Evolutionary conservation across 2,329 filamentous ascomycete genomes (phyloP).

Genomic region (Orbilia blumenaviensis): DNA sequence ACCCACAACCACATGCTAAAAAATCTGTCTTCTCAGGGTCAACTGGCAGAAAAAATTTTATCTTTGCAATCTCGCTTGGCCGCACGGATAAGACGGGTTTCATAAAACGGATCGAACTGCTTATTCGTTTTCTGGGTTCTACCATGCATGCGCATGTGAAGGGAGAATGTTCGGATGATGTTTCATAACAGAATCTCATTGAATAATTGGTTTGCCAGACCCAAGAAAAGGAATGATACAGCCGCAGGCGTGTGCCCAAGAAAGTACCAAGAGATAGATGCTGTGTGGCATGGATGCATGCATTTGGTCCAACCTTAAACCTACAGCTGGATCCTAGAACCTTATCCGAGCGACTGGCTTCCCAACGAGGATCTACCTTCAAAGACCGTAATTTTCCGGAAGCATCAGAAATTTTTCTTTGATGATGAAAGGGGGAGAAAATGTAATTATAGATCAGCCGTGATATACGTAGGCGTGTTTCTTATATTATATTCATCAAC

Average conservation of each 20-base stretch:
- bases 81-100: conserved; percentile 22
- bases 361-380: background rate
- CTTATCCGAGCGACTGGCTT: conserved; percentile 28
- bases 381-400: conserved; percentile 35
- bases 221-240: conserved; percentile 13
- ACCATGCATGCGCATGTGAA: conserved; percentile 10
- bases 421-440: conserved; percentile 7
- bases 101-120: conserved; percentile 8
- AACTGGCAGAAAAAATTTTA: conserved; percentile 9
- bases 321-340: conserved; percentile 34
- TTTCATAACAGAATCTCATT: background rate
- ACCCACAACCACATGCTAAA: background rate
- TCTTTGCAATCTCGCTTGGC: conserved; percentile 4
- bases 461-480: background rate
- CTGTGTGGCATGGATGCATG: conserved; percentile 31
- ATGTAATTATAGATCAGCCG: conserved; percentile 19
- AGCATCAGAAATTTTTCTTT: conserved; percentile 7
- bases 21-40: conserved; percentile 12
- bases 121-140: conserved; percentile 14
- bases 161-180: conserved; percentile 4
- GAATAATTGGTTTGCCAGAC: conserved; percentile 6
- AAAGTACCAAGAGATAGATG: conserved; percentile 37
- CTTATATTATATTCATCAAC: background rate
- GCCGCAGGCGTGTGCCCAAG: conserved; percentile 5
- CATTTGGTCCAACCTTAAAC: conserved; percentile 49